Evolutionary conservation across 2,329 filamentous ascomycete species (phyloP), one percentile per base, ranked within the genome.

Genomic region (Neofusicoccum sp.): DNA sequence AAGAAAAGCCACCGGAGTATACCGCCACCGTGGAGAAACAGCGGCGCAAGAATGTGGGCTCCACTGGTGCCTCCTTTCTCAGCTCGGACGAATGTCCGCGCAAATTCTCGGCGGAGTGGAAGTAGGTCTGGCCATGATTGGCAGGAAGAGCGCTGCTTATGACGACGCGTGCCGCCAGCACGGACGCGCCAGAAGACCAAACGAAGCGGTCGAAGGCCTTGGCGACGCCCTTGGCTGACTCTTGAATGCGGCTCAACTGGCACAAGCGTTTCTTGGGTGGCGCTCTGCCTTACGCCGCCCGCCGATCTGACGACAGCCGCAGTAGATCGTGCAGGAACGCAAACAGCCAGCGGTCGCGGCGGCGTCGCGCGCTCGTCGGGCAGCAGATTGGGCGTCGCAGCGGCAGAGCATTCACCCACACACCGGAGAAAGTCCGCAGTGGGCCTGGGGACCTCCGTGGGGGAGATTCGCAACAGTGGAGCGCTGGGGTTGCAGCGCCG

Each of bases 371-470:
- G 3, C 22, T 39, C n/a, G n/a, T 16, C 33, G 39, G 22, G 11
- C 22, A 12, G 14, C 54, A 33, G 34, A 6, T 4, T 39, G 29
- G 22, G 31, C 14, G 16, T 48, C 43, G 33, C 31, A 6, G 3
- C 11, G 34, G 33, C 3, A 3, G 43, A 45, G 31, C 29, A 29
- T 47, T 47, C 4, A 33, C 6, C 6, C 44, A n/a, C 34, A 31
- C 34, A n/a, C 56, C 56, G 56, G 33, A 49, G 56, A 49, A 49
- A 16, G 44, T 12, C 56, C 56, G 34, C 29, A 29, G 54, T 58
- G 54, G 56, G 44, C 44, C 56, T 60, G 56, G 56, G 44, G 56
- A 49, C 45, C 56, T 49, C 56, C 56, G 34, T 49, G 56, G 56
- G 56, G 56, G 45, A 60, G 44, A 48, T 9, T 60, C n/a, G 56